Evolutionary conservation across 129 eudicot genomes (phyloP), one percentile per base, ranked within the genome.

Genomic region (Daucus carota): DNA sequence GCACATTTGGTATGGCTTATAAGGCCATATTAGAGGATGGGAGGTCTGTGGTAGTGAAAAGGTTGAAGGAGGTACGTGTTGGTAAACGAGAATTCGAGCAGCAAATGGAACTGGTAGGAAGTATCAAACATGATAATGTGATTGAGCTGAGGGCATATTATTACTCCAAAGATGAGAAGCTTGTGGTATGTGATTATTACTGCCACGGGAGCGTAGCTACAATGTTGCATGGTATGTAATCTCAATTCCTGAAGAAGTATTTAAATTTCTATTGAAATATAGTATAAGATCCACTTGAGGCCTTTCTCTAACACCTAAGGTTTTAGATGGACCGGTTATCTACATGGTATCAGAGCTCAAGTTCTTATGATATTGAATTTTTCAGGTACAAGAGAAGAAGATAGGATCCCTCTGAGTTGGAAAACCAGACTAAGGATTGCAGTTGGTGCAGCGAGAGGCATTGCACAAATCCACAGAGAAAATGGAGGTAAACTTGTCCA

Each of bases 21-120:
- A 81, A 81, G 81, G 85, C 81, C 28, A 63, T 81, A 9, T 38
- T 81, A 71, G 85, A 81, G 59, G 75, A 52, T 78, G 85, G 78
- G 24, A 59, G 44, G 31, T 46, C 72, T 15, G 78, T 77, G 78
- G 81, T 78, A 14, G 81, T 81, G 52, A 81, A 77, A 81, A 77
- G 81, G 78, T 44, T 81, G 69, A 81, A 67, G 59, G 81, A 81
- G 28, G 76, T 68, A 3, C 4, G 28, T 68, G 29, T 4, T 68
- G 46, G 73, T 22, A 68, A 68, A 68, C 73, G 73, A 38, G 73
- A 68, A 34, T 68, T 68, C 31, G 46, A 36, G 46, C 73, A 68
- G 34, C 73, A 77, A 46, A 77, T 81, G 78, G 81, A 72, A 22
- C 45, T 59, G 41, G 34, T 81, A 45, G 85, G 81, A 47, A 72